Evolutionary conservation across 257 asterid species (phyloP).

Genomic region (Solanum megistacrolobum): DNA sequence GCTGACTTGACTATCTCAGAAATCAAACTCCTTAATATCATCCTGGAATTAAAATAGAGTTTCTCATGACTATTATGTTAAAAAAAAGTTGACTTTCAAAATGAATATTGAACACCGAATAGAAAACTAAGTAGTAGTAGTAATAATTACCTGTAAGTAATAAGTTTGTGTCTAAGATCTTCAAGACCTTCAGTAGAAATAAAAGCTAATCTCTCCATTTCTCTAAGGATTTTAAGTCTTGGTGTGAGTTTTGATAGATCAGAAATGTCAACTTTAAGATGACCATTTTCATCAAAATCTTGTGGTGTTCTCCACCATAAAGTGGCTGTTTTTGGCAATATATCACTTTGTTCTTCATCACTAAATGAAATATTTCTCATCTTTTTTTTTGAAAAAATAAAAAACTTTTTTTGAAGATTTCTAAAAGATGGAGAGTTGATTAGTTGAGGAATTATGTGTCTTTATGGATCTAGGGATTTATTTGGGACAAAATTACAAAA

Average conservation of each 20-base stretch:
- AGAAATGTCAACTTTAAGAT: conserved; percentile 32
- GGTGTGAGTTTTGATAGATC: conserved; percentile 43
- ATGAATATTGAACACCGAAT: too few species aligned
- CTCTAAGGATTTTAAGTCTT: conserved; percentile 37
- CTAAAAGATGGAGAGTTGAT: background rate
- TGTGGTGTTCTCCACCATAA: conserved; percentile 50
- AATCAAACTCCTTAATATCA: background rate
- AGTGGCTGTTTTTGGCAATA: conserved; percentile 12
- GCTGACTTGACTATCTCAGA: background rate
- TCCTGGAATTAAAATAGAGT: background rate
- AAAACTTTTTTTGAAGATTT: background rate
- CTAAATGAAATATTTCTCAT: conserved; percentile 33
- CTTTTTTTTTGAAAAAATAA: background rate
- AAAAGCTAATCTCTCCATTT: conserved; percentile 60
- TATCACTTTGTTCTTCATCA: conserved; percentile 40
- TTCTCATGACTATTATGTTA: background rate
- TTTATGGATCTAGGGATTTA: background rate
- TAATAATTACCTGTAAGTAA: conserved; percentile 10
- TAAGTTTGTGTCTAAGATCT: conserved; percentile 43
- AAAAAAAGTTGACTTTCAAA: too few species aligned
- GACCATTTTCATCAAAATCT: conserved; percentile 50
- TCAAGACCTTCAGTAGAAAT: conserved; percentile 45
- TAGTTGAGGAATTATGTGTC: background rate
- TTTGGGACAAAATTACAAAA: background rate
- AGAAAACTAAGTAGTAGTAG: too few species aligned